Evolutionary conservation across 176 grass and related monocot species (phyloP), one percentile per base, ranked within the genome.

Genomic region (Dendrocalamus sinicus): DNA sequence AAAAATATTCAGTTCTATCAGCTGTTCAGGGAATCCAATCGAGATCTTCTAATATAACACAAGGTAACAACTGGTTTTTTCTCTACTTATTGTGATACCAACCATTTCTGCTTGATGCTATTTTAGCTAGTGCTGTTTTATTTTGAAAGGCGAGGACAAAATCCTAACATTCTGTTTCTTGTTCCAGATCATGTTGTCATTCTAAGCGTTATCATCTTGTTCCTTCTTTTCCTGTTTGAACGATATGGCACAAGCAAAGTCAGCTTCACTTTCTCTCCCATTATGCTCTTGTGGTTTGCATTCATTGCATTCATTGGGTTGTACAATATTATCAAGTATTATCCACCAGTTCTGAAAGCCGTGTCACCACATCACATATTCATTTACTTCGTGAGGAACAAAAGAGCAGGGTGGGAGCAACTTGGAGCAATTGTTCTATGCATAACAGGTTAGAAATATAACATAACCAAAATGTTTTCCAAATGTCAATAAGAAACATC

Each of bases 11-110:
- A 93, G 94, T 96, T 88, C 82, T 93, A 11, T 96, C 94, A 7
- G 94, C 94, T 15, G 94, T 96, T 69, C 94, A 96, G 86, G 94
- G 94, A 90, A 91, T 96, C 81, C 94, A 96, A 78, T 90, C 91
- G 45, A 93, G 89, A 77, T 96, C 89, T 46, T 48, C 89, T 20
- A 88, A 67, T 3, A 93, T 96, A 67, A 96, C 85, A 50, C 91
- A 96, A 91, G 81, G 94, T 89, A 88, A 91, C 47, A 72, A 41
- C 8, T 2, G 12, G 43, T 75, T 74, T 75, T 74, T 67, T 59
- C 32, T 63, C 70, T 11, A 63, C 43, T 35, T 70, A 51, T n/a
- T 28, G 3, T 47, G 24, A 72, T 9, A 61, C 39, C 20, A 69
- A 61, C 37, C 6, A 37, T 58, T 65, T 11, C n/a, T 84, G 35